phyloP scores from a whole-genome alignment of 192 early-diverging fungal genomes.

The Backusella circina region DNA sequence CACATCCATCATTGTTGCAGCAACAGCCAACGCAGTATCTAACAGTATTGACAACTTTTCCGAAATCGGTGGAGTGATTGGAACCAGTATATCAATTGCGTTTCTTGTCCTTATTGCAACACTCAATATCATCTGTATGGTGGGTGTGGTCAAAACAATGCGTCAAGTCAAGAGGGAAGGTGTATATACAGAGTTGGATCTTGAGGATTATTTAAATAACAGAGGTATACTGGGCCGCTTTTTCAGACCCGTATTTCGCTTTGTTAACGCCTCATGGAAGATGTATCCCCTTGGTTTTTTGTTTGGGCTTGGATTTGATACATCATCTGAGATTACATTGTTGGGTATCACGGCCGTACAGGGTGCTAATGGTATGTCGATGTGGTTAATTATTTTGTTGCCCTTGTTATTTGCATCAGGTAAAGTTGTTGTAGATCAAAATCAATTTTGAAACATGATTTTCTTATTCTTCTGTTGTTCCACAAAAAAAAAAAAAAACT shows the following conservation, averaged over 20 bases:
- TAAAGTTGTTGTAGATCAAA: slow-evolving; percentile 11
- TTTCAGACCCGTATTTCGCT: slow-evolving; percentile 45
- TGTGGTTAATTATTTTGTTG: slow-evolving; percentile 52
- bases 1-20: slow-evolving; percentile 42
- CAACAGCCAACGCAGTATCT: slow-evolving; percentile 42
- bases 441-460: background rate
- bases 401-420: slow-evolving; percentile 62
- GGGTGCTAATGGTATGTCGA: slow-evolving; percentile 40
- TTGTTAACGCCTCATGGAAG: slow-evolving; percentile 58
- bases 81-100: slow-evolving; percentile 52
- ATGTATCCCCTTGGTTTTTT: slow-evolving; percentile 62
- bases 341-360: slow-evolving; percentile 56
- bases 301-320: slow-evolving; percentile 75
- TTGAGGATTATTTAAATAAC: slow-evolving; percentile 31
- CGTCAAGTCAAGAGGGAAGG: slow-evolving; percentile 32
- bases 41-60: slow-evolving; percentile 41
- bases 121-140: slow-evolving; percentile 45
- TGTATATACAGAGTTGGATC: slow-evolving; percentile 34
- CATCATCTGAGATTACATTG: slow-evolving; percentile 61
- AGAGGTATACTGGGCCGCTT: slow-evolving; percentile 42
- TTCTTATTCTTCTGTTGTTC: background rate
- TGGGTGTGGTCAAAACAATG: slow-evolving; percentile 36
- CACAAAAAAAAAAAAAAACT: too few relatives aligned
- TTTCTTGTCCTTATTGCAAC: slow-evolving; percentile 60
- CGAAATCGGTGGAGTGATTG: slow-evolving; percentile 49